phyloP scores from a whole-genome alignment of 495 filamentous ascomycete genomes.

The Neurospora sp. region DNA sequence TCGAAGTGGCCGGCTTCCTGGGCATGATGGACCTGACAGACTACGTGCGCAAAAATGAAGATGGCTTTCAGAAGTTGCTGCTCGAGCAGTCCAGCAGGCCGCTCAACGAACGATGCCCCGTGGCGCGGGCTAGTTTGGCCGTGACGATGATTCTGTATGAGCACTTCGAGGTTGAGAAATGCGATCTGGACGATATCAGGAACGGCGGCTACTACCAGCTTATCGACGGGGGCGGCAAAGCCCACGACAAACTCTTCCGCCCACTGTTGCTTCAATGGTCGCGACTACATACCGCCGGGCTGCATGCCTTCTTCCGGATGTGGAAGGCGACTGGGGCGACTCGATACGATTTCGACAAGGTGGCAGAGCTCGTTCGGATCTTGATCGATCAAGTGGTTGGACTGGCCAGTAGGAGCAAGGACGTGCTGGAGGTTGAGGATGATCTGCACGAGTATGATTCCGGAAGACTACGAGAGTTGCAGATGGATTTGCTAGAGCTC shows the following conservation, averaged over 20 bases:
- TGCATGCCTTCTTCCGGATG: conserved; percentile 84
- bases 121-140: conserved; percentile 78
- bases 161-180: conserved; percentile 88
- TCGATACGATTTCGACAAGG: conserved; percentile 79
- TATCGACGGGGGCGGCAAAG: conserved; percentile 58
- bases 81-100: conserved; percentile 78
- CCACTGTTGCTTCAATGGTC: conserved; percentile 92
- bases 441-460: conserved; percentile 79
- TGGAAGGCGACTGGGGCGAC: conserved; percentile 86
- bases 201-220: conserved; percentile 46
- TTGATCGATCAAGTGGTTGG: conserved; percentile 89
- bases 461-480: conserved; percentile 65
- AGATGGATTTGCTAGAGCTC: conserved; percentile 87
- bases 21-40: conserved; percentile 98
- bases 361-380: conserved; percentile 81
- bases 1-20: conserved; percentile 76
- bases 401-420: conserved; percentile 69
- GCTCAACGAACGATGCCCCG: conserved; percentile 66
- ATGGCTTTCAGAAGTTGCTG: conserved; percentile 82
- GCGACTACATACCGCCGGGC: conserved; percentile 75
- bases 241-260: conserved; percentile 78
- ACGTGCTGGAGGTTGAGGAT: conserved; percentile 81
- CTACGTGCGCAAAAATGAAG: conserved; percentile 82
- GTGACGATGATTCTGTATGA: conserved; percentile 86
- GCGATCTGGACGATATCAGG: conserved; percentile 71